Evolutionary conservation across 1,139 yeast species (phyloP).

Genomic region (Taphrina sp.): DNA sequence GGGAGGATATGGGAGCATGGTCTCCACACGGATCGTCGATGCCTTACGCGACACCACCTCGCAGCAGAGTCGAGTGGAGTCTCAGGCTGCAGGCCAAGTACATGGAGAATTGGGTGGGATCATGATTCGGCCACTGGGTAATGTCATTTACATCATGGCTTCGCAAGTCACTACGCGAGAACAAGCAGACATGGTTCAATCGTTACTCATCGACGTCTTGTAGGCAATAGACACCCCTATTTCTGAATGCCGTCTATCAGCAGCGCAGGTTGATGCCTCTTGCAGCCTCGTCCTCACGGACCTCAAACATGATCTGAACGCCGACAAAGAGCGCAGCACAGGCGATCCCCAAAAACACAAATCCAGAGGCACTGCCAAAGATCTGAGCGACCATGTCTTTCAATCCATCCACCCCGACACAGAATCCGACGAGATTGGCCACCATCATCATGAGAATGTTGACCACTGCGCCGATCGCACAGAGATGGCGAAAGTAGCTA

Average conservation of each 20-base stretch:
- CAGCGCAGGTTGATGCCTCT: constrained; percentile 31
- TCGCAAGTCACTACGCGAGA: constrained; percentile 19
- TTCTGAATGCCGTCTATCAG: constrained; percentile 6
- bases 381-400: constrained; percentile 62
- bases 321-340: constrained; percentile 73
- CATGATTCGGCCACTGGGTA: constrained; percentile 32
- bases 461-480: constrained; percentile 81
- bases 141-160: constrained; percentile 32
- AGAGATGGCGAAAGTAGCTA: constrained; percentile 71
- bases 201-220: not conserved
- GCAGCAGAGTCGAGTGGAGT: too few species aligned
- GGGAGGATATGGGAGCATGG: constrained; percentile 28
- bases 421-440: constrained; percentile 92
- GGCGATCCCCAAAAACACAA: constrained; percentile 62
- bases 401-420: constrained; percentile 86
- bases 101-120: constrained; percentile 13
- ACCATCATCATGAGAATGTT: constrained; percentile 99
- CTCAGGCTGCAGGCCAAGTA: too few species aligned
- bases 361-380: constrained; percentile 66
- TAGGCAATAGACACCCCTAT: constrained; percentile 9
- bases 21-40: constrained; percentile 4
- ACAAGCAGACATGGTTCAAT: constrained; percentile 6
- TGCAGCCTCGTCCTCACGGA: constrained; percentile 66
- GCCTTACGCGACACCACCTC: constrained; percentile 14
- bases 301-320: constrained; percentile 90